Evolutionary conservation across 2,329 filamentous ascomycete species (phyloP).

Genomic region (Xylaria sp.): DNA sequence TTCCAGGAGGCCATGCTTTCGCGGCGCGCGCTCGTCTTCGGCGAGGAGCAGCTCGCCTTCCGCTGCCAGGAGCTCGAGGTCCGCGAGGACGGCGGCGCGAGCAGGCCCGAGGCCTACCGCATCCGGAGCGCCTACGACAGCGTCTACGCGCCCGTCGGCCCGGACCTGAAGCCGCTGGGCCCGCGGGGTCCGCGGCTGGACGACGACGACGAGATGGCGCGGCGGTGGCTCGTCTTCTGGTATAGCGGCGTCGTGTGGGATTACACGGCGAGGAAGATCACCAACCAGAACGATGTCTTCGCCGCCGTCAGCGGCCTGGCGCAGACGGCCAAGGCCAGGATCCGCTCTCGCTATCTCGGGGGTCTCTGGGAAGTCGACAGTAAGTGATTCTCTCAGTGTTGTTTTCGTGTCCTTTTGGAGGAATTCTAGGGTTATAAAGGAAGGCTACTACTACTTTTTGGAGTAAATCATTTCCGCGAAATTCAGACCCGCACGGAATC

Average conservation of each 20-base stretch:
- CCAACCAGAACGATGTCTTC: constrained; percentile 39
- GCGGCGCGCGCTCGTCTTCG: constrained; percentile 36
- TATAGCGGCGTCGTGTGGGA: constrained; percentile 31
- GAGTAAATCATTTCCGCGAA: no score
- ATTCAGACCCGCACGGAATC: no score
- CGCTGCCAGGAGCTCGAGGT: constrained; percentile 30
- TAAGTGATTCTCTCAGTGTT: background rate
- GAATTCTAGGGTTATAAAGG: background rate
- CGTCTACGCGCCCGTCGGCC: background rate
- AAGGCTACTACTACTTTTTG: background rate
- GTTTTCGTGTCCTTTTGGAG: background rate
- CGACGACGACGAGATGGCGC: background rate
- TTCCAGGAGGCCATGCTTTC: constrained; percentile 40
- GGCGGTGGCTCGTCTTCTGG: constrained; percentile 35
- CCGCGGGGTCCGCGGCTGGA: background rate
- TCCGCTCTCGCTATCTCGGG: constrained; percentile 41
- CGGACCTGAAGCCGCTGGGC: background rate
- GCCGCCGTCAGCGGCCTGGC: constrained; percentile 39
- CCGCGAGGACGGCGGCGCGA: constrained; percentile 34
- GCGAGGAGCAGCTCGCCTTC: constrained; percentile 34
- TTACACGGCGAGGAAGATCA: constrained; percentile 33
- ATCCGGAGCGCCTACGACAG: background rate
- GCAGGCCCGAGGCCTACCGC: background rate
- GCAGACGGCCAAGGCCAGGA: constrained; percentile 27
- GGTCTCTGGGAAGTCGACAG: constrained; percentile 42